Base-by-base conservation (phyloP, 371 early-diverging fungal genomes). In the Nematocida minor region DNA sequence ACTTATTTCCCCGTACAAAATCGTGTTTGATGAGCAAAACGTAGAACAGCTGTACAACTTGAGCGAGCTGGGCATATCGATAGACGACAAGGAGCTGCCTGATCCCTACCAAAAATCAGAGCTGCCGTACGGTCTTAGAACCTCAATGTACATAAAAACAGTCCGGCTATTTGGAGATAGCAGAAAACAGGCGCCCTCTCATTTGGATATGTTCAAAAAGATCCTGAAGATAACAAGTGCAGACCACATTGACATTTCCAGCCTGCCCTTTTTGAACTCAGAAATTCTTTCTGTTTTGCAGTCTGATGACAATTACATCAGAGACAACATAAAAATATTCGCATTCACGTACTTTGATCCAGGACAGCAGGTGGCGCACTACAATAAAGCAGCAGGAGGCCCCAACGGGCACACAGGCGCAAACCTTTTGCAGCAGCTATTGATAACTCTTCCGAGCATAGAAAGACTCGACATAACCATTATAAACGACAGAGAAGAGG, bases 191-290 rank as follows among this genome's bases (percentile, higher is more conserved):
- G 42, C 42, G 20, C 9, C 46, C 4, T 44, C 77, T 3, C 40
- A 74, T 53, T 6, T 63, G 14, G 34, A 62, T 34, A 74, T 74
- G 77, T 55, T 74, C 32, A 62, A 74, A 32, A 74, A 74, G 34
- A 22, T 55, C 11, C 36, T 74, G n/a, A 31, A 62, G 46, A 74
- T 74, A 41, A 25, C 27, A 27, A 49, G 29, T 31, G 6, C 66
- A 11, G 27, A 40, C 16, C 7, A 25, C 22, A 20, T 74, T 16
- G 77, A 74, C 34, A 51, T 74, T 11, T n/a, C 77, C 18, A 32
- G 29, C 3, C 6, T 62, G 11, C 14, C 32, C 11, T 64, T 74
- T 25, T 25, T 27, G 22, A 49, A 29, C n/a, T 32, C 46, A 7
- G 54, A 64, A 38, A 38, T 74, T 25, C 27, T 74, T 46, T 25